Base-by-base conservation (phyloP, 495 filamentous ascomycete genomes). In the Arthonia radiata region DNA sequence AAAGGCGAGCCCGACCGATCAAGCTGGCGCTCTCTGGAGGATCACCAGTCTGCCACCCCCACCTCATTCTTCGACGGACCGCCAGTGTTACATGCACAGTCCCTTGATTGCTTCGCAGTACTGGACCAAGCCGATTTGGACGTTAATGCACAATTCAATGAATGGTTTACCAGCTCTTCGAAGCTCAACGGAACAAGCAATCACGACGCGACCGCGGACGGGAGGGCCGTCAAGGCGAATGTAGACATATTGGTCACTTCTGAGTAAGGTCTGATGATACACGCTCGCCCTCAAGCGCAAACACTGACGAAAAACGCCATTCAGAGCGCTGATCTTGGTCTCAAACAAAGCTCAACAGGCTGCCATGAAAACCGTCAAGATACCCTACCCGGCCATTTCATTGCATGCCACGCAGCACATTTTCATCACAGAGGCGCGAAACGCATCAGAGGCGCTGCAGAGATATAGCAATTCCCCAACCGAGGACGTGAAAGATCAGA, bases 321-420 rank as follows among this genome's bases (percentile, higher is more conserved):
- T 28, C 31, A 89, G 79, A 27, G 68, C 70, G 49, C 56, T 92
- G 33, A 62, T 65, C 24, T n/a, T n/a, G n/a, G n/a, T n/a, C n/a
- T n/a, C n/a, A n/a, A n/a, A n/a, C n/a, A n/a, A n/a, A n/a, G n/a
- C 48, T 90, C 35, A 83, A 65, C 54, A 72, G 65, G 42, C 47
- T 25, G 28, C 60, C 12, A 53, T 52, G 24, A 48, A 55, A 17
- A 49, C 47, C 2, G 82, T 91, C 27, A 59, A 67, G 21, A 80
- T 97, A 32, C 74, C 80, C 9, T 97, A 92, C 54, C 79, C 75
- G 3, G 50, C 67, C 17, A 79, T 97, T 41, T 74, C 71, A 16
- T 66, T 94, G 6, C 86, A 97, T 47, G 86, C 82, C 5, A 64
- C 81, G 46, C 72, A 81, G 46, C 61, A 61, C 29, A 50, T 56